Evolutionary conservation across 2,329 filamentous ascomycete species (phyloP), one percentile per base, ranked within the genome.

Genomic region (Fusarium cyanostomum): DNA sequence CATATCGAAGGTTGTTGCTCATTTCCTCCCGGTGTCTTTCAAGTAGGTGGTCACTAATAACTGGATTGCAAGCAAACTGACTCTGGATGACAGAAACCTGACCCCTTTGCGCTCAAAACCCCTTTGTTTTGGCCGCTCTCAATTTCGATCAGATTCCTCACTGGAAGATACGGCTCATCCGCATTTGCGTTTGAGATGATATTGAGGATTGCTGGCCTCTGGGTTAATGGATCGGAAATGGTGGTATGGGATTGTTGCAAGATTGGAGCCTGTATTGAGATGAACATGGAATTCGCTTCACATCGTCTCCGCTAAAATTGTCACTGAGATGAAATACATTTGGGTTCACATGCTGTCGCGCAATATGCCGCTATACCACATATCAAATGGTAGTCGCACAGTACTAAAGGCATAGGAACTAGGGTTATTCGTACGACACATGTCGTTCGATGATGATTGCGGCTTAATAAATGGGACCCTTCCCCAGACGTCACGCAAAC

Each of bases 391-490:
- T n/a, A n/a, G n/a, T n/a, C n/a, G n/a, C n/a, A n/a, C n/a, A n/a
- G n/a, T n/a, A n/a, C n/a, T n/a, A n/a, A n/a, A n/a, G n/a, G n/a
- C n/a, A n/a, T n/a, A n/a, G n/a, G n/a, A n/a, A n/a, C n/a, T n/a
- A n/a, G n/a, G n/a, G n/a, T n/a, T n/a, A n/a, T n/a, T n/a, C n/a
- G n/a, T 15, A 7, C 31, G 38, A 64, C 51, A 64, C 51, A 53
- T 64, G 55, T 49, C 27, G 62, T 63, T 41, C 28, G 42, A 54
- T 44, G 49, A 37, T 41, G 46, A 30, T 31, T 34, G 51, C 52
- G 27, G 31, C 38, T 21, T 21, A 21, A 21, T 21, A 21, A 21
- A 21, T 21, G 21, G 21, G 21, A 21, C 21, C 21, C 38, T 56
- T 52, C 53, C 54, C 41, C 49, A 46, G 42, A 41, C 37, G 8